phyloP scores from a whole-genome alignment of 805 yeast species.

The Metschnikowia koreensis region DNA sequence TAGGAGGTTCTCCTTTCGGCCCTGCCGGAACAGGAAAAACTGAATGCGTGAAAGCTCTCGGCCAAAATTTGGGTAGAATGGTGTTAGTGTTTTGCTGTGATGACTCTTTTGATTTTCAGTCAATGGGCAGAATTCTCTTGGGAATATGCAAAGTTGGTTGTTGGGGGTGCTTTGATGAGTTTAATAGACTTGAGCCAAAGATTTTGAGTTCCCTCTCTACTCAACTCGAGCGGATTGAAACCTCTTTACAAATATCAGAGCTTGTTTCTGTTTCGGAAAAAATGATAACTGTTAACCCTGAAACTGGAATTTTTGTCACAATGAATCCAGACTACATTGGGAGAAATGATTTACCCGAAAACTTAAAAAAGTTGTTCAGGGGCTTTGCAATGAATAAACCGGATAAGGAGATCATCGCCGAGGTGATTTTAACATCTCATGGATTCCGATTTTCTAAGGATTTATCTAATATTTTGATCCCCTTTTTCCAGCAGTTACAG shows the following conservation, averaged over 20 bases:
- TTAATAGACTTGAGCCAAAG: constrained; percentile 70
- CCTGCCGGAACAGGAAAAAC: constrained; percentile 99
- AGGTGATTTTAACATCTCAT: constrained; percentile 68
- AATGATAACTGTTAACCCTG: constrained; percentile 36
- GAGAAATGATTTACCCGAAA: constrained; percentile 79
- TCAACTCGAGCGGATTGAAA: constrained; percentile 69
- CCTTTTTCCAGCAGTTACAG: constrained; percentile 50
- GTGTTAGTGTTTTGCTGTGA: constrained; percentile 91
- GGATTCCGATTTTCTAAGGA: constrained; percentile 55
- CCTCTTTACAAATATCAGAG: constrained; percentile 39
- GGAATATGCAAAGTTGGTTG: constrained; percentile 84
- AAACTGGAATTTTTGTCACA: constrained; percentile 79
- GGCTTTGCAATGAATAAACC: constrained; percentile 73
- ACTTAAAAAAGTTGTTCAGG: constrained; percentile 74
- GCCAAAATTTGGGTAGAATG: constrained; percentile 72
- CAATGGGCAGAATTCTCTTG: constrained; percentile 71
- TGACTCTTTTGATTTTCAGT: constrained; percentile 76
- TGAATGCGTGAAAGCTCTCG: constrained; percentile 83
- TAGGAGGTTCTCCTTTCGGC: constrained; percentile 92
- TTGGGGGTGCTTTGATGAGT: constrained; percentile 97
- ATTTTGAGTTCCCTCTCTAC: constrained; percentile 84
- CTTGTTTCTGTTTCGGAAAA: constrained; percentile 44
- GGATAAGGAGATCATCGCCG: constrained; percentile 64
- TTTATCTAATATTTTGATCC: constrained; percentile 50
- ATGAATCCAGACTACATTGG: constrained; percentile 91